A percentile compares a stretch with the other conserved stretches of the same genome.
phyloP scores from a whole-genome alignment of 129 eudicot species.

The Flaveria robusta region DNA sequence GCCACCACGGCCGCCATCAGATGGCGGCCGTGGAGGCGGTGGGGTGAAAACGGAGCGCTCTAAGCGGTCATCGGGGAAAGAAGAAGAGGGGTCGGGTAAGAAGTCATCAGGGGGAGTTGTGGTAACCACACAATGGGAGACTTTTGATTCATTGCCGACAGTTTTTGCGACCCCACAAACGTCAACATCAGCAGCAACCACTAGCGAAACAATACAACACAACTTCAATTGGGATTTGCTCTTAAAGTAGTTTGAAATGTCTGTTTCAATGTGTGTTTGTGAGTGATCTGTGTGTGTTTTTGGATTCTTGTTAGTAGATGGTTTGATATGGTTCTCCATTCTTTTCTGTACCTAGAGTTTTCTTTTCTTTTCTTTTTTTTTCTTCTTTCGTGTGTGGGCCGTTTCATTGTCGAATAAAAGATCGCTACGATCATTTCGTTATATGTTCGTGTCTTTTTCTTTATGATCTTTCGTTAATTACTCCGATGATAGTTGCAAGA shows the following conservation, averaged over 20 bases:
- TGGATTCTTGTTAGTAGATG: conserved; percentile 44
- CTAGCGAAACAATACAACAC: conserved; percentile 25
- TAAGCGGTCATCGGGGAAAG: conserved; percentile 50
- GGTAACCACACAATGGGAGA: conserved; percentile 97
- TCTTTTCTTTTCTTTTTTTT: neutral
- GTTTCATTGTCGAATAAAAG: conserved; percentile 43
- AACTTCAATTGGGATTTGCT: conserved; percentile 63
- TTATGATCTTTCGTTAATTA: neutral
- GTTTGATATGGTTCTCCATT: conserved; percentile 58
- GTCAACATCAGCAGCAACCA: conserved; percentile 39
- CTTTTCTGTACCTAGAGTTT: conserved; percentile 63
- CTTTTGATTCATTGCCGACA: conserved; percentile 72
- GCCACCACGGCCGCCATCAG: conserved; percentile 17
- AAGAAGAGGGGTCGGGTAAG: conserved; percentile 46
- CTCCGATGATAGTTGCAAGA: neutral
- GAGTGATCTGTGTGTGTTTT: conserved; percentile 31
- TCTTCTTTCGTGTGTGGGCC: conserved; percentile 22
- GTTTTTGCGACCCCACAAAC: conserved; percentile 39
- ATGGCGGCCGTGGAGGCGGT: too few relatives aligned
- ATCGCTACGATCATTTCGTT: neutral
- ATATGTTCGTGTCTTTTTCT: neutral
- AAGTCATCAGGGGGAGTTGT: conserved; percentile 61
- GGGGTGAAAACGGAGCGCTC: conserved; percentile 30
- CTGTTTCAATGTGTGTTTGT: conserved; percentile 38
- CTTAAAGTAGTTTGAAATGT: conserved; percentile 45